Base-by-base conservation (phyloP, 208 protist species). In the Dictyostelium gargantuum region DNA sequence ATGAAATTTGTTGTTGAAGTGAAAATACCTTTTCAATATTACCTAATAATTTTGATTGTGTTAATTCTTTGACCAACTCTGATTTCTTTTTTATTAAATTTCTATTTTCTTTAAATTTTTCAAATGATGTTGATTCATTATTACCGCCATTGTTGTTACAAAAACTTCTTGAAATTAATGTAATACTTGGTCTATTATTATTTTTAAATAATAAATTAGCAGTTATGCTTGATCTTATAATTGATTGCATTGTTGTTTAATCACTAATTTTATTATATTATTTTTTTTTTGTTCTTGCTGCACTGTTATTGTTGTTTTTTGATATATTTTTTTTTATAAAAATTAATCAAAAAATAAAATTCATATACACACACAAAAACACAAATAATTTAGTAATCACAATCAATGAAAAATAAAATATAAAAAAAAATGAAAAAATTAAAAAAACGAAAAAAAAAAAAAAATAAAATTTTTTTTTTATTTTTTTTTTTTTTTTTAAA, bases 71-170 rank as follows among this genome's bases (percentile, higher is more conserved):
- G 10, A 56, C 19, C n/a, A 80, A 80, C 26, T 56, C 40, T 11
- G 29, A 6, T 40, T 46, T 80, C 48, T 58, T 19, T 80, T 58
- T 52, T n/a, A 80, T 40, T n/a, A 50, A 50, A 32, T 80, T 11
- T 80, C 74, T 80, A 40, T 44, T 35, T 32, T 29, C 46, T 80
- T 58, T 80, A 58, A 80, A 80, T 56, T 80, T 48, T 56, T 80
- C 74, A 80, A 80, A 80, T 58, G 46, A 58, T 42, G 19, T 44
- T 26, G 38, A 0, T 44, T 44, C 32, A 17, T 66, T 8, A 19
- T 35, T 35, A 32, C 3, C 5, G 32, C 11, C 9, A 19, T 66
- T 8, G 3, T 66, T n/a, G 35, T 66, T 66, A 35, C 58, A 66
- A 66, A 32, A 66, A 66, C 15, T 66, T 66, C 58, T 66, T 50